Evolutionary conservation across 2,329 filamentous ascomycete species (phyloP).

Genomic region (Dactylonectria macrodidyma): DNA sequence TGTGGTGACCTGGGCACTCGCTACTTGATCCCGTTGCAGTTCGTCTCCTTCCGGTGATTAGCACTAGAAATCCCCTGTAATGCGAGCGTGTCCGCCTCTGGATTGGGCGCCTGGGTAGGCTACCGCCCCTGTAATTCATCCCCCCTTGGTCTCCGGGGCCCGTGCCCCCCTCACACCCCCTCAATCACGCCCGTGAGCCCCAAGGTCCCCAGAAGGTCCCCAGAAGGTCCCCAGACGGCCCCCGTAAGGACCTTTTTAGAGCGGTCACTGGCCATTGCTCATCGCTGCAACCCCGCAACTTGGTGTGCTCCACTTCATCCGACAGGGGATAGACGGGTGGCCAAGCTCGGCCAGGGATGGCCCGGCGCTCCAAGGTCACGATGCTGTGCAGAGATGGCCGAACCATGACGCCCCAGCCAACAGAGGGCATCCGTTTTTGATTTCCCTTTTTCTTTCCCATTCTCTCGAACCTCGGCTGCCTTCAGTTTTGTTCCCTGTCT

Average conservation of each 20-base stretch:
- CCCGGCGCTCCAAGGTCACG: slow-evolving; percentile 45
- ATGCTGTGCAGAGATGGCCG: slow-evolving; percentile 48
- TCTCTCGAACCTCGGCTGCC: slow-evolving; percentile 24
- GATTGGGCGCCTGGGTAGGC: slow-evolving; percentile 6
- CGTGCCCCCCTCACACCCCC: slow-evolving; percentile 2
- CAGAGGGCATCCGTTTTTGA: slow-evolving; percentile 43
- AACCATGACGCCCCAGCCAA: slow-evolving; percentile 47
- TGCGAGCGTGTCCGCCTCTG: slow-evolving; percentile 6
- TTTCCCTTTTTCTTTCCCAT: slow-evolving; percentile 40
- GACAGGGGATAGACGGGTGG: slow-evolving; percentile 38
- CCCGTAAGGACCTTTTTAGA: slow-evolving; percentile 15
- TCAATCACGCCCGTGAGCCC: slow-evolving; percentile 7
- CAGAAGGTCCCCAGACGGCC: slow-evolving; percentile 16
- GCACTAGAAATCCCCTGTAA: slow-evolving; percentile 16
- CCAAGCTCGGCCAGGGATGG: slow-evolving; percentile 40
- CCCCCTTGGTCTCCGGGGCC: slow-evolving; percentile 1
- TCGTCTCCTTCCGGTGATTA: slow-evolving; percentile 18
- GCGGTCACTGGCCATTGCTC: slow-evolving; percentile 27
- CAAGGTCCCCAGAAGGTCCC: slow-evolving; percentile 28
- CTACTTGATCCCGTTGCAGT: slow-evolving; percentile 5
- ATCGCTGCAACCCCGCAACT: slow-evolving; percentile 47
- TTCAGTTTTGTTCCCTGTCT: not conserved
- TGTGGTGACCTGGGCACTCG: not conserved
- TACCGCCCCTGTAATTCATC: slow-evolving; percentile 17
- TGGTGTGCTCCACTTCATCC: slow-evolving; percentile 37